A percentile compares a stretch with the other conserved stretches of the same genome.
Conservation (phyloP, 2,329 filamentous ascomycete genomes). For the Apiospora saccharicola region DNA sequence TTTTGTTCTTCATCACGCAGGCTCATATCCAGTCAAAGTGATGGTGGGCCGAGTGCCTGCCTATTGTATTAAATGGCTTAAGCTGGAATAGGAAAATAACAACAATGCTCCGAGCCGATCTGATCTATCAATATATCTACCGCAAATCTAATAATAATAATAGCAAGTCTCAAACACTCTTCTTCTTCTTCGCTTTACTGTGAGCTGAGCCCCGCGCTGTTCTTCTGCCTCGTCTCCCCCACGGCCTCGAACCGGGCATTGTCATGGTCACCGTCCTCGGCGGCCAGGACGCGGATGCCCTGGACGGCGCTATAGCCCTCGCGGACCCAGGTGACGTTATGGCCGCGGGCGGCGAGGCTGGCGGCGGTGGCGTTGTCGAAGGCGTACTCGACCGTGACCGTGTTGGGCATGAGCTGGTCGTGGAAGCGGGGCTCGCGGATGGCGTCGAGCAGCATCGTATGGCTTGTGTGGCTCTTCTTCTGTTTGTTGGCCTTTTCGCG, state of each 20-base stretch:
- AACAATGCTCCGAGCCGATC: not conserved
- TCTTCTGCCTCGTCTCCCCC: constrained; percentile 76
- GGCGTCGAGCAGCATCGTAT: constrained; percentile 59
- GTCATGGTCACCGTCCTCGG: constrained; percentile 39
- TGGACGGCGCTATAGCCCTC: constrained; percentile 74
- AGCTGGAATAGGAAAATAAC: too few relatives aligned
- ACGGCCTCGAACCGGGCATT: constrained; percentile 73
- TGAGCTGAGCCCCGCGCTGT: constrained; percentile 69
- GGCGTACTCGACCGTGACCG: constrained; percentile 69
- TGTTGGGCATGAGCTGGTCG: constrained; percentile 81
- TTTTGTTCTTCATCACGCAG: not conserved
- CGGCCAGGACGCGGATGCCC: constrained; percentile 65
- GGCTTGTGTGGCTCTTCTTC: not conserved
- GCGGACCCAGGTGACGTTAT: constrained; percentile 75
- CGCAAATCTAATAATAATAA: not conserved
- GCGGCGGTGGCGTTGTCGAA: constrained; percentile 72
- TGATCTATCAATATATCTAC: not conserved
- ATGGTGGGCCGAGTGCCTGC: not conserved
- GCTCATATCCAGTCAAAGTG: not conserved
- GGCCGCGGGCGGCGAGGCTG: constrained; percentile 69
- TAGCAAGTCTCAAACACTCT: not conserved
- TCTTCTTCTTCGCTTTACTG: constrained; percentile 40
- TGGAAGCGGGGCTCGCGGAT: constrained; percentile 75
- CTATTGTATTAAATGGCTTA: not conserved
- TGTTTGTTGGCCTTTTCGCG: constrained; percentile 48